Base-by-base conservation (phyloP, 1,284 basidiomycete genomes). In the Lignosus rhinocerotis region DNA sequence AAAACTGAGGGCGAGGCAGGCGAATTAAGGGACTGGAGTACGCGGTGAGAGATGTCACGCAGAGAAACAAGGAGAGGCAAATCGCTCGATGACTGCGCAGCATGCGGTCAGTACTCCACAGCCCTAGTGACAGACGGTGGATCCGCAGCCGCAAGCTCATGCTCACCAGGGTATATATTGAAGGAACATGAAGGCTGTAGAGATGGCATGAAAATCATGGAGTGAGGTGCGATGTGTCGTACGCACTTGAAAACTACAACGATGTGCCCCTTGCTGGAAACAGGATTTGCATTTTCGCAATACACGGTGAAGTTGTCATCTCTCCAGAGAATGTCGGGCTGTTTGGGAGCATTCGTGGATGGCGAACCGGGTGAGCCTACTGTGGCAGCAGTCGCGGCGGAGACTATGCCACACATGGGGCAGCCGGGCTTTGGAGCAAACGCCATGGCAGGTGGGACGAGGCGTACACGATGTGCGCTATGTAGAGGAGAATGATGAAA, bases 281-380 rank as follows among this genome's bases (percentile, higher is more conserved):
- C 83, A 1, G 88, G 87, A 62, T 87, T 78, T 8, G 75, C 79
- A 67, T 78, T 84, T 73, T 90, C 88, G 61, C 82, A 78, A 69
- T 88, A 91, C 6, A 80, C 82, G 21, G 88, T 90, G 62, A 90
- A 86, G 71, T 88, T 88, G 59, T 86, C 84, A 69, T 91, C 88
- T 60, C 81, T 80, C 85, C 85, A 89, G 16, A 90, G 76, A 50
- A 90, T 76, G 61, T 89, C 85, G 21, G 80, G 80, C 55, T 79
- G 75, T 11, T 73, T 78, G 10, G 75, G 64, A 10, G 78, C 73
- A 58, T 78, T 79, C 0, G 21, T 7, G 25, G 78, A 73, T 2
- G 81, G 78, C 1, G 77, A 73, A 47, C 76, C 74, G 2, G 80
- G 78, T 11, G 80, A 79, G 32, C 48, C 49, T 9, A 73, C 70